Evolutionary conservation across 2,329 filamentous ascomycete species (phyloP).

Genomic region (Calonectria henricotiae): DNA sequence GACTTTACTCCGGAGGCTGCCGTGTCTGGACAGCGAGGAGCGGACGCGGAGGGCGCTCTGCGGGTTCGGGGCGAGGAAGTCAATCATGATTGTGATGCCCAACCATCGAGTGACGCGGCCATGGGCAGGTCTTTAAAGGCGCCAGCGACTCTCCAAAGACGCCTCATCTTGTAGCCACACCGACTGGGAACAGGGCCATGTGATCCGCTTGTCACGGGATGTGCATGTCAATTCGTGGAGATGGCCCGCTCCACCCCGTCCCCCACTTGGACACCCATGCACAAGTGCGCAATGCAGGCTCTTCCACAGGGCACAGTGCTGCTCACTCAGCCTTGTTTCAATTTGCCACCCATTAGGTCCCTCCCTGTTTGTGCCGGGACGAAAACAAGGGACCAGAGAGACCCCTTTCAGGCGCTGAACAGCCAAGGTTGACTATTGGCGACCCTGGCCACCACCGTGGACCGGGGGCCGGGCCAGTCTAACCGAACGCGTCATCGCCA

Average conservation of each 20-base stretch:
- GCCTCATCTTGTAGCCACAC: conserved; percentile 15
- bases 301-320: conserved; percentile 1
- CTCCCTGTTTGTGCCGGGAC: neutral
- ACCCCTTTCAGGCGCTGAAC: neutral
- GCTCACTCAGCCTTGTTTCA: conserved; percentile 9
- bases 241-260: conserved; percentile 18
- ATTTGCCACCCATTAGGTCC: conserved; percentile 16
- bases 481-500: conserved; percentile 24
- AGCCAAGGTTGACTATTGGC: conserved; percentile 17
- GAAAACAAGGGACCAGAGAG: neutral
- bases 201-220: conserved; percentile 22
- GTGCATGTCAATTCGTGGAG: conserved; percentile 23
- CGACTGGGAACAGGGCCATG: conserved; percentile 23
- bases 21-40: conserved; percentile 19
- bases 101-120: neutral
- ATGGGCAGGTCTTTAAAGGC: neutral
- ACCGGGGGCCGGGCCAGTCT: neutral
- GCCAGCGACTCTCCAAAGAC: conserved; percentile 3
- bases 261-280: conserved; percentile 25
- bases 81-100: conserved; percentile 6
- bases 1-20: conserved; percentile 10
- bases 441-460: neutral
- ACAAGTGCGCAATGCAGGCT: conserved; percentile 12
- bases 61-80: neutral
- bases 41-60: conserved; percentile 3